Evolutionary conservation across 139 green algal genomes (phyloP), one percentile per base, ranked within the genome.

Genomic region (Closterium sp.): DNA sequence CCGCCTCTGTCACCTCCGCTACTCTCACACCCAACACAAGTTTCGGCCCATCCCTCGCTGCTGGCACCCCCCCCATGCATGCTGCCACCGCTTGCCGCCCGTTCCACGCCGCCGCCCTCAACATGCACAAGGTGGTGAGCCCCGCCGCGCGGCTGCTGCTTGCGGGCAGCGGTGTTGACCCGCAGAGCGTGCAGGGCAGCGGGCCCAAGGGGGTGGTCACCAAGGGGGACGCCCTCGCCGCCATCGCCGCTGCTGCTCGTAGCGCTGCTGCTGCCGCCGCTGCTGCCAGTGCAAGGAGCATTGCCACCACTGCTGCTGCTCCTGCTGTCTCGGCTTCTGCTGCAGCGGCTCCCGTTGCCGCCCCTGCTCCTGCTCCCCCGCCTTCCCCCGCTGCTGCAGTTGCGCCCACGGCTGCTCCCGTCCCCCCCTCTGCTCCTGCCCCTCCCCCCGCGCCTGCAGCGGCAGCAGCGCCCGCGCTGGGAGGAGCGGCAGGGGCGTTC

Each of bases 201-300:
- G 97, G 97, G 0, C 97, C 97, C 0, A 92, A 95, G 4, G 94
- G 94, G 43, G 97, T 98, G 36, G 87, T 99, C 81, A 98, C 96
- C 7, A 99, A 99, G 94, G 96, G 93, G 0, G 97, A 99, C 91
- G 97, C 98, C 34, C 93, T 98, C 84, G 94, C 94, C 12, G 97
- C 97, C 25, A 95, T 98, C 5, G 95, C 92, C 5, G 90, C 55
- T 76, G 55, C 55, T 76, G 55, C 55, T 28, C 16, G 16, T 28
- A 19, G 16, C 16, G 55, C 55, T 76, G 55, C 10, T 28, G 55
- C 55, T 28, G 36, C 38, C 38, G 38, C 38, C 38, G 10, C 38
- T 66, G 55, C 55, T 76, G 55, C 55, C 25, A 19, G 16, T 76
- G 55, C 55, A 28, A 76, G 55, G 25, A 76, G 55, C 55, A 19